Evolutionary conservation across 208 protist genomes (phyloP), one percentile per base, ranked within the genome.

Genomic region (Trichomonas gallinae): DNA sequence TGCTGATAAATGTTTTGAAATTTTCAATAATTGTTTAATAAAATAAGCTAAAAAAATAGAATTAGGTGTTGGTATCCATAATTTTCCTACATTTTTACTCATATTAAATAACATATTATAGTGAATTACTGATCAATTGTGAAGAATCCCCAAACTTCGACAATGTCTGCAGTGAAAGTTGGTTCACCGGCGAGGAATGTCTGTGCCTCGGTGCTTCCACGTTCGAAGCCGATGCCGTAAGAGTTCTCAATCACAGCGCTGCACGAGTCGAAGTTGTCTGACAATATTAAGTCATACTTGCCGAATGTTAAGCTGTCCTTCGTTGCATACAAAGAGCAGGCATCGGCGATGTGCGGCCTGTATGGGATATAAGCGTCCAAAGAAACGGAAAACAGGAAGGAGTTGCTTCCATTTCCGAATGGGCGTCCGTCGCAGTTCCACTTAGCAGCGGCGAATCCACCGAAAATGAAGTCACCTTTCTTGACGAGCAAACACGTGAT

Each of bases 131-230:
- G 40, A 17, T 93, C 87, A 51, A 93, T 93, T 51, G 87, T 93
- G 44, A 93, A 93, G 87, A 93, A 93, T 58, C 87, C 87, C 87
- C 87, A 93, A 51, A 93, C 87, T 38, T 93, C 87, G 10, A 93
- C 87, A 36, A 93, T 51, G 38, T 93, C 87, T 38, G 87, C 87
- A 11, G 13, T 17, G 44, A 93, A 93, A 0, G 34, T 44, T 38
- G 87, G 87, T 42, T 93, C n/a, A 0, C 87, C 87, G 0, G 87
- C 87, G 17, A 93, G 46, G 44, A 93, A 93, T 34, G 87, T 93
- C 26, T 93, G 87, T 93, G 87, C 87, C 38, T 93, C 87, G 17
- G 87, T 93, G 31, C 87, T 93, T 93, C 87, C 87, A 0, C 17
- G 40, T 9, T 51, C 13, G 44, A 93, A 93, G 34, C 87, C 87